Conservation (phyloP, 2,329 filamentous ascomycete genomes). For the Neonectria magnoliae region DNA sequence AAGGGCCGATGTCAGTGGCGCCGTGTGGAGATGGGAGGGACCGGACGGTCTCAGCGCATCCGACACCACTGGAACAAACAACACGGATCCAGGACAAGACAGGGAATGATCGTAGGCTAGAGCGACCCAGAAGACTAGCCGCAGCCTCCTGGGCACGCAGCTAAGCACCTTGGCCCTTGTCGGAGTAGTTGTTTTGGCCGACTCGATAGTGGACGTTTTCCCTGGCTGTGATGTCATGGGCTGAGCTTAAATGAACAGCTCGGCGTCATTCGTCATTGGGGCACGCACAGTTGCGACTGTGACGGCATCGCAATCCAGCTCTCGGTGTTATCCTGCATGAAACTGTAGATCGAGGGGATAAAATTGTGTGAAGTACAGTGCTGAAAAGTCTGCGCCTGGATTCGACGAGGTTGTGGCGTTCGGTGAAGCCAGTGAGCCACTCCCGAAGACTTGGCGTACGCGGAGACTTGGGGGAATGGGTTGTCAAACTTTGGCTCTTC, state of each 20-base stretch:
- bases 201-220: background rate
- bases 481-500: background rate
- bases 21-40: conserved; percentile 27
- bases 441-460: background rate
- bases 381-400: background rate
- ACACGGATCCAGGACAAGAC: background rate
- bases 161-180: background rate
- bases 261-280: conserved; percentile 28
- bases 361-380: background rate
- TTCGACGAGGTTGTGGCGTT: background rate
- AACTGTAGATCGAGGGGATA: conserved; percentile 7
- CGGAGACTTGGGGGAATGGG: background rate
- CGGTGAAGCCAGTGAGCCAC: background rate
- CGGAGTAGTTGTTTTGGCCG: background rate
- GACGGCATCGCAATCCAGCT: conserved; percentile 30
- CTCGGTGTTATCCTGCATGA: conserved; percentile 31
- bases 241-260: conserved; percentile 38
- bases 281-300: conserved; percentile 1
- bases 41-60: conserved; percentile 20
- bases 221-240: conserved; percentile 36
- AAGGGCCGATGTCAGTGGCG: conserved; percentile 44
- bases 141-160: background rate
- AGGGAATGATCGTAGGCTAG: background rate
- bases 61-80: conserved; percentile 2
- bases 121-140: background rate